Conservation (phyloP, 139 green algal species). For the Coccomyxa sp. region DNA sequence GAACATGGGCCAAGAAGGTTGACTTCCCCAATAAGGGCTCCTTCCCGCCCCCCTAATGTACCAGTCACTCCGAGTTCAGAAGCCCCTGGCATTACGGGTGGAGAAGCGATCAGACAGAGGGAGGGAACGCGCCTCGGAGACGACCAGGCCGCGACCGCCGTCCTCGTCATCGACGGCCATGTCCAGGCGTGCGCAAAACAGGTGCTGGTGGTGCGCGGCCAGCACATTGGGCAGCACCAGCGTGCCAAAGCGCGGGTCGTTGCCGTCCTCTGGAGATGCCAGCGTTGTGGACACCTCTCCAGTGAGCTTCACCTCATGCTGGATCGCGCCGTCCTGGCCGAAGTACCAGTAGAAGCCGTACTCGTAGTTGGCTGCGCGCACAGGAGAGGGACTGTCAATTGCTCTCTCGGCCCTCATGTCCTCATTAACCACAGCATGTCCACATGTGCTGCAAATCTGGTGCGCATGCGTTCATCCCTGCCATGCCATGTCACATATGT, state of each 20-base stretch:
- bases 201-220: slow-evolving; percentile 79
- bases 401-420: too few relatives aligned
- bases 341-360: slow-evolving; percentile 66
- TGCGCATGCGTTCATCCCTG: too few relatives aligned
- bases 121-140: slow-evolving; percentile 11
- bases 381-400: neutral
- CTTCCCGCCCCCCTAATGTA: neutral
- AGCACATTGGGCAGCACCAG: slow-evolving; percentile 62
- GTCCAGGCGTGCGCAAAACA: slow-evolving; percentile 81
- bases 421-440: too few relatives aligned
- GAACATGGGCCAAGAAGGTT: too few relatives aligned
- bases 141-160: slow-evolving; percentile 41
- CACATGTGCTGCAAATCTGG: too few relatives aligned
- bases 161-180: slow-evolving; percentile 63
- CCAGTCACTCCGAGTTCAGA: neutral
- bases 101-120: too few relatives aligned
- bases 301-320: slow-evolving; percentile 82
- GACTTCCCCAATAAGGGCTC: too few relatives aligned
- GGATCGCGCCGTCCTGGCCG: slow-evolving; percentile 67
- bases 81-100: too few relatives aligned
- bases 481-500: too few relatives aligned
- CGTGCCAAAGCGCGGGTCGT: slow-evolving; percentile 51
- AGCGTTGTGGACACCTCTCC: slow-evolving; percentile 64
- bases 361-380: slow-evolving; percentile 68
- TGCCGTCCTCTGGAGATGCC: slow-evolving; percentile 20